phyloP scores from a whole-genome alignment of 305 asterid species.

The Fraxinus velutina region DNA sequence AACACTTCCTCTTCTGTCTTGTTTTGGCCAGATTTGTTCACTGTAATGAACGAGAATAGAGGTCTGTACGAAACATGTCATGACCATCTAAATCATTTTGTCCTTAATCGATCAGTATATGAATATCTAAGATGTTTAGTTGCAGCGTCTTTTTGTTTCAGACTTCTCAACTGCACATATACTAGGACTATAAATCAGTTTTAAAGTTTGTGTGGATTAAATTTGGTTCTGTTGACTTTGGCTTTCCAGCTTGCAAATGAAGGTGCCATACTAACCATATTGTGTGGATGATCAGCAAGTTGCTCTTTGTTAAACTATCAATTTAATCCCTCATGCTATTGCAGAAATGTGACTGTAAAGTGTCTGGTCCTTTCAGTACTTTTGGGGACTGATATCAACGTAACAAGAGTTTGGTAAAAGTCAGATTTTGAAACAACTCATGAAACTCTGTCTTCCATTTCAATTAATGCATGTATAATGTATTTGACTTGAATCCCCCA shows the following conservation, averaged over 20 bases:
- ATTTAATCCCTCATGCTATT: neutral
- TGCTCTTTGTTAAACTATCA: neutral
- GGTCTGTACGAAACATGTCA: neutral
- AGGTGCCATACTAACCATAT: constrained; percentile 1
- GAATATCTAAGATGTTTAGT: constrained; percentile 3
- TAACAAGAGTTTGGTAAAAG: neutral
- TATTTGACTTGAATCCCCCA: neutral
- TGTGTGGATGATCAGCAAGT: neutral
- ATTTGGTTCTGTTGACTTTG: constrained; percentile 15
- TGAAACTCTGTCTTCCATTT: neutral
- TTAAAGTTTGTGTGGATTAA: neutral
- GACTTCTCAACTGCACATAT: neutral
- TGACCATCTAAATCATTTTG: neutral
- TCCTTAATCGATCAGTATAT: neutral
- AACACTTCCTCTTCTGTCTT: neutral
- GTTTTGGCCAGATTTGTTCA: neutral
- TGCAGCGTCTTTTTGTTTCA: neutral
- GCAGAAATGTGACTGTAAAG: neutral
- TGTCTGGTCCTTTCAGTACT: neutral
- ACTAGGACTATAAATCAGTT: neutral
- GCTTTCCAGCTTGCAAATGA: constrained; percentile 2
- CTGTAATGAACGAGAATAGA: neutral
- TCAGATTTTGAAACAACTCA: neutral
- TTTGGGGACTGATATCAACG: neutral
- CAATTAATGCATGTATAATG: neutral